Evolutionary conservation across 23 red algal genomes (phyloP), one percentile per base, ranked within the genome.

Genomic region (Gracilariopsis chorda): DNA sequence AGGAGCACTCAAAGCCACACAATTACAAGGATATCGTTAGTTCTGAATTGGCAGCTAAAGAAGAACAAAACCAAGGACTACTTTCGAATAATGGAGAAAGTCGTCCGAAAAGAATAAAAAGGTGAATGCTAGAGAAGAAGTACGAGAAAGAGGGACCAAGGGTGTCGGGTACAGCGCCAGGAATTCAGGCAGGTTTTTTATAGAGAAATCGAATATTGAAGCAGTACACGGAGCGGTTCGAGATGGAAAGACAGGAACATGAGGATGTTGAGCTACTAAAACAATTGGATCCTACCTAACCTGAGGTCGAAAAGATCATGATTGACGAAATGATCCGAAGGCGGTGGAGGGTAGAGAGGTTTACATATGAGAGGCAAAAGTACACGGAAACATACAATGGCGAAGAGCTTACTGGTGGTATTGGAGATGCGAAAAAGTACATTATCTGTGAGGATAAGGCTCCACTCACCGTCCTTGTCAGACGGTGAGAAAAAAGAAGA

Each of bases 301-400:
- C 41, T 4, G 44, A 80, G 9, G 48, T 80, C 41, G 51, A 80
- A 19, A 33, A 34, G 42, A 48, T 80, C 49, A 80, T 80, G 75
- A 20, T 4, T 4, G 7, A 57, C 23, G 8, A 51, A 14, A 55
- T 80, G 55, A 19, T 19, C 21, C 5, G 55, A 5, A 59, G 55
- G 16, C 5, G 55, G 7, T 7, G 5, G 19, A 6, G 55, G 16
- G 55, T 59, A 4, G 29, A 59, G 19, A 59, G 29, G 55, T n/a
- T 27, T 19, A 59, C n/a, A n/a, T n/a, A n/a, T n/a, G n/a, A n/a
- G n/a, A n/a, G n/a, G n/a, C n/a, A n/a, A n/a, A n/a, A n/a, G n/a
- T n/a, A n/a, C n/a, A n/a, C n/a, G n/a, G n/a, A n/a, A n/a, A n/a
- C n/a, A n/a, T n/a, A n/a, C n/a, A n/a, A n/a, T n/a, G n/a, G n/a